Conservation (phyloP, 495 filamentous ascomycete species). For the Aspergillus heteromorphus region DNA sequence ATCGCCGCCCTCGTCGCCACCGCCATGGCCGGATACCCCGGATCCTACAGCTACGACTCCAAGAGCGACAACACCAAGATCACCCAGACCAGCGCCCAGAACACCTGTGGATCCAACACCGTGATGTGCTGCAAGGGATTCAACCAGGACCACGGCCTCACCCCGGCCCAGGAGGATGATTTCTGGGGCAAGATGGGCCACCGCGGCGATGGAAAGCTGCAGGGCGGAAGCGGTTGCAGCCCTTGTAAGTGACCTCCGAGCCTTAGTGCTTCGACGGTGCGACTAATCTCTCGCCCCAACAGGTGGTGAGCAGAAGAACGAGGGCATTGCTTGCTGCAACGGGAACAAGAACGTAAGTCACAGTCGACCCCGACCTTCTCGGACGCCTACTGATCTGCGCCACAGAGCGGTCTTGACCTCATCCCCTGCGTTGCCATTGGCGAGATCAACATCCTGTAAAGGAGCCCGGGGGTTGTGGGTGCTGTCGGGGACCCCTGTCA, state of each 20-base stretch:
- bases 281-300: not conserved
- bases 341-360: no score
- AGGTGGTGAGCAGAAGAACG: not conserved
- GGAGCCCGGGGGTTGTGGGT: no score
- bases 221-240: not conserved
- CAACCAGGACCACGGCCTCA: not conserved
- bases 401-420: no score
- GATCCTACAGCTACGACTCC: not conserved
- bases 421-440: no score
- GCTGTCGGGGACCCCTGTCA: no score
- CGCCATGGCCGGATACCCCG: not conserved
- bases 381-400: no score
- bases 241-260: not conserved
- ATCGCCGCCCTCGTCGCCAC: slow-evolving; percentile 8
- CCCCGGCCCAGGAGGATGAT: not conserved
- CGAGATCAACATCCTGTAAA: no score
- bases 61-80: not conserved
- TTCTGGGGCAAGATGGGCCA: not conserved
- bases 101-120: not conserved
- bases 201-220: not conserved
- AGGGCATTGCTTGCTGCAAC: no score
- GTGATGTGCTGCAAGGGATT: not conserved
- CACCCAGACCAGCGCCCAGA: not conserved
- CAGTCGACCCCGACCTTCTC: no score
- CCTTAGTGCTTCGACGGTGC: not conserved